Percentiles rank a stretch among this genome's conserved stretches.
Evolutionary conservation across 352 stramenopile species (phyloP).

Genomic region (Phytophthora palmivora): DNA sequence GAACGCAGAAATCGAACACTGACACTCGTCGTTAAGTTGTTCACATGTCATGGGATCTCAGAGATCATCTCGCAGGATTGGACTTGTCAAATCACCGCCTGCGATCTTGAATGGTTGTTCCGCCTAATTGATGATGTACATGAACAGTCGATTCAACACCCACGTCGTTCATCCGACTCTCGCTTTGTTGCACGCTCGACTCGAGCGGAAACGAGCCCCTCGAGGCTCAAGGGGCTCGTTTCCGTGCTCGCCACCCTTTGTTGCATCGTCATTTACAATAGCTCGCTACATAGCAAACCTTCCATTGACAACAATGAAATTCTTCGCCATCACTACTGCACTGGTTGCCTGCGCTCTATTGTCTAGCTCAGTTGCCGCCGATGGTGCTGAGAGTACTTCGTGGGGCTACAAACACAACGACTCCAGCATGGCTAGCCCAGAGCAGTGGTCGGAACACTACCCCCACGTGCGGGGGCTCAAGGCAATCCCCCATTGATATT

Average conservation of each 20-base stretch:
- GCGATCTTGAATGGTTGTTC: conserved; percentile 10
- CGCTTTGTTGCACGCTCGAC: not conserved
- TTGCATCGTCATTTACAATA: conserved; percentile 25
- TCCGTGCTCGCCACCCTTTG: conserved; percentile 5
- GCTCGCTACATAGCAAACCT: no score
- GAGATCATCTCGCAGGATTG: no score
- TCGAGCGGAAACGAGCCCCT: no score
- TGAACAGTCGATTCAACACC: not conserved
- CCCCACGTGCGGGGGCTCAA: conserved; percentile 33
- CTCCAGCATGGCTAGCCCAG: conserved; percentile 17
- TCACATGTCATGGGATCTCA: conserved; percentile 3
- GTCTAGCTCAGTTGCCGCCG: conserved; percentile 12
- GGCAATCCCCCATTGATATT: conserved; percentile 41
- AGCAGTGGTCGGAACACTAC: conserved; percentile 32
- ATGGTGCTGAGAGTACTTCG: not conserved
- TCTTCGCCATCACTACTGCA: conserved; percentile 14
- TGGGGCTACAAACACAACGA: no score
- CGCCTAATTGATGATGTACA: no score
- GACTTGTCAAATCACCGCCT: conserved; percentile 25
- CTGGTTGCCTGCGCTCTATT: conserved; percentile 16
- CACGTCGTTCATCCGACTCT: conserved; percentile 1
- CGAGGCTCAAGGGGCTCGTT: conserved; percentile 13
- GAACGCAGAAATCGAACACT: not conserved
- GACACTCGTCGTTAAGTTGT: not conserved
- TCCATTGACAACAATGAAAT: no score